phyloP scores from a whole-genome alignment of 495 filamentous ascomycete genomes.

The Tuber melanosporum region DNA sequence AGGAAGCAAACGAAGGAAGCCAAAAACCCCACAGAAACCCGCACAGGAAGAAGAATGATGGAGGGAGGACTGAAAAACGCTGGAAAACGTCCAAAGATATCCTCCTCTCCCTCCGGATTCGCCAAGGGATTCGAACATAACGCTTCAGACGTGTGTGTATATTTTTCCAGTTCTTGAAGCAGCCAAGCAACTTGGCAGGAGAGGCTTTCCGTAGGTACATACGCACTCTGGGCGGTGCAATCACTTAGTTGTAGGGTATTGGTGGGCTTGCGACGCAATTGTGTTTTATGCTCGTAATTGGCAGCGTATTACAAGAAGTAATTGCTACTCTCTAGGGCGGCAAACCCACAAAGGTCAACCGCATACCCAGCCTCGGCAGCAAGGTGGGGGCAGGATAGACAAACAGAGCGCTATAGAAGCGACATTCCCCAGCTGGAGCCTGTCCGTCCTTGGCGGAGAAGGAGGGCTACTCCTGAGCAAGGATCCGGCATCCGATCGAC shows the following conservation, averaged over 20 bases:
- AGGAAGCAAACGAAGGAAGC: slow-evolving; percentile 7
- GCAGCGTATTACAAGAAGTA: not conserved
- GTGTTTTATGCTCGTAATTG: not conserved
- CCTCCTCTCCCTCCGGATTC: not conserved
- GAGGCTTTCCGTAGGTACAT: not conserved
- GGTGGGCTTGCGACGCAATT: not conserved
- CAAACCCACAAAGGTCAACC: not conserved
- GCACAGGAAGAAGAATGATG: not conserved
- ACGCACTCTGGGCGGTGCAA: not conserved
- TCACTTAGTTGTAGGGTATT: not conserved
- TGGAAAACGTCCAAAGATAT: slow-evolving; percentile 2
- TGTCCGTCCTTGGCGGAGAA: not conserved
- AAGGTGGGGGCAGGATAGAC: not conserved
- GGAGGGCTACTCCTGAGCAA: not conserved
- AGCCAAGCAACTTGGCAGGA: slow-evolving; percentile 5
- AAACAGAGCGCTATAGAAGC: not conserved
- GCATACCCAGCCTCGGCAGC: not conserved
- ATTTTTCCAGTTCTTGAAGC: not conserved
- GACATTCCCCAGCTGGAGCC: not conserved
- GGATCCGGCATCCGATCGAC: not conserved
- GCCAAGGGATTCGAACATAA: slow-evolving; percentile 1
- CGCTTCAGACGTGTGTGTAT: not conserved
- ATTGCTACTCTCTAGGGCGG: not conserved
- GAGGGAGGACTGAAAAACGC: not conserved
- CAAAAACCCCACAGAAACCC: not conserved